Conservation (phyloP, 352 stramenopile species). For the Globisporangium abappressorium region DNA sequence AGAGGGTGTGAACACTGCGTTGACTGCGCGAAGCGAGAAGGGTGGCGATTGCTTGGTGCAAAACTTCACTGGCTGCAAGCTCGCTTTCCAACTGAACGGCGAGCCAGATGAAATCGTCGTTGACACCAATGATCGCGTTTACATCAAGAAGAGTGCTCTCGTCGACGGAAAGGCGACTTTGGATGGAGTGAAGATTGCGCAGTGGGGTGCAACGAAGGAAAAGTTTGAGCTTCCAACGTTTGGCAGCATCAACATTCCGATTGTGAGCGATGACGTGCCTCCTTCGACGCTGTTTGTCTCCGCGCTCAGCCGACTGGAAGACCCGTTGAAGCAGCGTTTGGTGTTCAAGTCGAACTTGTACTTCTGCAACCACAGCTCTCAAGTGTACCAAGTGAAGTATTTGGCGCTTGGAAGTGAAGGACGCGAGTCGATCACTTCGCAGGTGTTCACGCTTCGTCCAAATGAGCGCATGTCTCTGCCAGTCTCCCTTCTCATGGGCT, state of each 20-base stretch:
- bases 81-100: slow-evolving; percentile 50
- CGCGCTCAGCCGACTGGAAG: slow-evolving; percentile 68
- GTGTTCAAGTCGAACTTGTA: slow-evolving; percentile 80
- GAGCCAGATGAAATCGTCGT: slow-evolving; percentile 34
- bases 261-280: slow-evolving; percentile 33
- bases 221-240: slow-evolving; percentile 48
- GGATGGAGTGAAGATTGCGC: slow-evolving; percentile 50
- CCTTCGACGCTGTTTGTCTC: slow-evolving; percentile 62
- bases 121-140: slow-evolving; percentile 41
- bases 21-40: slow-evolving; percentile 36
- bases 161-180: slow-evolving; percentile 38
- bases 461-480: slow-evolving; percentile 69
- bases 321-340: slow-evolving; percentile 55
- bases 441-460: slow-evolving; percentile 52
- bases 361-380: slow-evolving; percentile 76
- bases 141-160: slow-evolving; percentile 29
- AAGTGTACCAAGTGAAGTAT: slow-evolving; percentile 77
- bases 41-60: slow-evolving; percentile 59
- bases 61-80: slow-evolving; percentile 65
- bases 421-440: slow-evolving; percentile 47
- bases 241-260: slow-evolving; percentile 55
- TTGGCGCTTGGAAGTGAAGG: slow-evolving; percentile 49
- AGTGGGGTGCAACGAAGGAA: slow-evolving; percentile 47
- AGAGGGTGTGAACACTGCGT: slow-evolving; percentile 42
- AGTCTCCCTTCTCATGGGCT: slow-evolving; percentile 71